Percentiles rank a stretch among this genome's conserved stretches.
These are phyloP conservation scores for Plasmodium knowlesi DNA, from an alignment of 169 alveolate species.

Conservation along the genomic window DNA sequence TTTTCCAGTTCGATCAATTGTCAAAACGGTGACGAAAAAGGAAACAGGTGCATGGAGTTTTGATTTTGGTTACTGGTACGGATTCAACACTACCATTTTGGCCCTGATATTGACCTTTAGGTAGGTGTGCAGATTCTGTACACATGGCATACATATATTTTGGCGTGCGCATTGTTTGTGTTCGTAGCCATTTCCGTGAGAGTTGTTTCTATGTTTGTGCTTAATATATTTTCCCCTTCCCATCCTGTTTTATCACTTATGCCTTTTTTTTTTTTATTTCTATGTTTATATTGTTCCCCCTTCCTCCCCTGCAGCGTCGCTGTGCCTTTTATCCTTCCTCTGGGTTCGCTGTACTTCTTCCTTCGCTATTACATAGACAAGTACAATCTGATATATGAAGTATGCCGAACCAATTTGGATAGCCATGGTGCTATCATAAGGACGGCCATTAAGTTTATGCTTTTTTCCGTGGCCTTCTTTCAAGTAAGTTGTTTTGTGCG, in stretches of 20 bases:
- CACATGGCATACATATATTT: not conserved
- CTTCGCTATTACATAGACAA: constrained; percentile 84
- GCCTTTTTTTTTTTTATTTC: not conserved
- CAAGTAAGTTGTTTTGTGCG: constrained; percentile 21
- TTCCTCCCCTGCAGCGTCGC: constrained; percentile 30
- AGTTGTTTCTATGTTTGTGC: not conserved
- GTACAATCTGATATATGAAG: constrained; percentile 81
- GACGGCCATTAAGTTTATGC: constrained; percentile 84
- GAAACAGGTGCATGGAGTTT: constrained; percentile 76
- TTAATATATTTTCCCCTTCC: not conserved
- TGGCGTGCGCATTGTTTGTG: not conserved
- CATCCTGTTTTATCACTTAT: not conserved
- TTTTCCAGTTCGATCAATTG: constrained; percentile 41
- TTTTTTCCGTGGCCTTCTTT: constrained; percentile 82
- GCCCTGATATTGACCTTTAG: constrained; percentile 84
- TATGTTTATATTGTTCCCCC: not conserved
- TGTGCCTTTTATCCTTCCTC: constrained; percentile 79
- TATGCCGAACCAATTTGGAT: constrained; percentile 82
- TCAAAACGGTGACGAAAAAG: constrained; percentile 43
- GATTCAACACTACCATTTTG: constrained; percentile 83
- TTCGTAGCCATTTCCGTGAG: not conserved
- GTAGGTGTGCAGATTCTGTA: constrained; percentile 41
- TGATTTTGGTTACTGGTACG: constrained; percentile 88
- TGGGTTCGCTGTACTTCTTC: constrained; percentile 83
- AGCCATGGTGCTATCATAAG: constrained; percentile 82